Conservation (phyloP, 768 basidiomycete species). For the Melanogaster broomeanus region DNA sequence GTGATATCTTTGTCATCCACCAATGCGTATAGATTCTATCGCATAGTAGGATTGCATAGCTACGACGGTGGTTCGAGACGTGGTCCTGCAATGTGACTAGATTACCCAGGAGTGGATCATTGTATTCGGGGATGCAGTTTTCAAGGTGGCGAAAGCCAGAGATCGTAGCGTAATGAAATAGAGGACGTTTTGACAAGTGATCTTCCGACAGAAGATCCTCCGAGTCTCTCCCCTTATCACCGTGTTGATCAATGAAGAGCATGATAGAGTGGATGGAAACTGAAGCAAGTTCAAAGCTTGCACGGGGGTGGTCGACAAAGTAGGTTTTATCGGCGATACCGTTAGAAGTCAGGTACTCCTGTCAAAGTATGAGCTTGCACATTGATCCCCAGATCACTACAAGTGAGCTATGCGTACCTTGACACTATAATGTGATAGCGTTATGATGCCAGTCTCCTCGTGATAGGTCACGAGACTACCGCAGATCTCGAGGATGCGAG, state of each 20-base stretch:
- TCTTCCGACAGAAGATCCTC: too few species aligned
- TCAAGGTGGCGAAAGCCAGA: not conserved
- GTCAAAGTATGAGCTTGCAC: not conserved
- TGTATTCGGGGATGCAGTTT: not conserved
- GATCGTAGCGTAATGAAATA: not conserved
- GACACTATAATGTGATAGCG: slow-evolving; percentile 6
- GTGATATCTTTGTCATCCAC: not conserved
- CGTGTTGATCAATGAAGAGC: too few species aligned
- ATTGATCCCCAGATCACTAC: not conserved
- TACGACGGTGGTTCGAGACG: not conserved
- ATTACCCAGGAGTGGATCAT: not conserved
- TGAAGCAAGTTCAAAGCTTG: not conserved
- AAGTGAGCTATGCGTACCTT: not conserved
- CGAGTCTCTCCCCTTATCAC: too few species aligned
- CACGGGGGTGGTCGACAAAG: not conserved
- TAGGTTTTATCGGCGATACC: not conserved
- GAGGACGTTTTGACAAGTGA: too few species aligned
- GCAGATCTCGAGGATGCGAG: slow-evolving; percentile 1
- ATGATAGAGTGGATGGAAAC: not conserved
- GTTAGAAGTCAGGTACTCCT: not conserved
- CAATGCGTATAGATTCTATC: not conserved
- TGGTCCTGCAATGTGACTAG: not conserved
- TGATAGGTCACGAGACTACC: slow-evolving; percentile 1
- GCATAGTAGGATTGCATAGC: not conserved
- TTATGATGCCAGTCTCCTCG: not conserved